Evolutionary conservation across 148 eudicot genomes (phyloP).

Genomic region (Amaranthus palmeri): DNA sequence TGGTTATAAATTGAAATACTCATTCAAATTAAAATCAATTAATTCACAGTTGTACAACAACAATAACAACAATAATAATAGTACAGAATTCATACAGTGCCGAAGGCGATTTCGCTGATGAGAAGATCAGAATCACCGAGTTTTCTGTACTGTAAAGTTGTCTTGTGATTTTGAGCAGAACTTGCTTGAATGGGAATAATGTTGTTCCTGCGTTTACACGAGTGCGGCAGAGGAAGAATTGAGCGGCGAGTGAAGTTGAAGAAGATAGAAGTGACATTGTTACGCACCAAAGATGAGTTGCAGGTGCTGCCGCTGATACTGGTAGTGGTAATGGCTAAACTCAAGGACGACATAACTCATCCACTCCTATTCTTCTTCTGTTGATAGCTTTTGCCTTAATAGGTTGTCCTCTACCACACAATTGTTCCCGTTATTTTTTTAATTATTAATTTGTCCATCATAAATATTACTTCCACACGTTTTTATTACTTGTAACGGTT

Average conservation of each 20-base stretch:
- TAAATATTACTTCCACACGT: no score
- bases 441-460: neutral
- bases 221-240: neutral
- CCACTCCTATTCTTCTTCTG: neutral
- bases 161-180: conserved; percentile 5
- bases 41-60: neutral
- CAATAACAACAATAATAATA: neutral
- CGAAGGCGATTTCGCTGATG: conserved; percentile 79
- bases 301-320: neutral
- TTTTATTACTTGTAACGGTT: no score
- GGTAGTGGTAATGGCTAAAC: neutral
- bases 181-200: neutral
- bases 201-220: neutral
- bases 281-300: neutral
- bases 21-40: neutral
- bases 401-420: no score
- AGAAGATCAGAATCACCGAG: conserved; percentile 83
- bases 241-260: conserved; percentile 5
- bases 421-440: neutral
- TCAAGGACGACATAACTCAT: conserved; percentile 1
- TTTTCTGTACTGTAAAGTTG: conserved; percentile 51
- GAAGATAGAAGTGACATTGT: neutral
- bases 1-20: no score
- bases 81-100: conserved; percentile 43
- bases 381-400: no score